phyloP scores from a whole-genome alignment of 2,329 filamentous ascomycete genomes.

The Falciphora oryzae region DNA sequence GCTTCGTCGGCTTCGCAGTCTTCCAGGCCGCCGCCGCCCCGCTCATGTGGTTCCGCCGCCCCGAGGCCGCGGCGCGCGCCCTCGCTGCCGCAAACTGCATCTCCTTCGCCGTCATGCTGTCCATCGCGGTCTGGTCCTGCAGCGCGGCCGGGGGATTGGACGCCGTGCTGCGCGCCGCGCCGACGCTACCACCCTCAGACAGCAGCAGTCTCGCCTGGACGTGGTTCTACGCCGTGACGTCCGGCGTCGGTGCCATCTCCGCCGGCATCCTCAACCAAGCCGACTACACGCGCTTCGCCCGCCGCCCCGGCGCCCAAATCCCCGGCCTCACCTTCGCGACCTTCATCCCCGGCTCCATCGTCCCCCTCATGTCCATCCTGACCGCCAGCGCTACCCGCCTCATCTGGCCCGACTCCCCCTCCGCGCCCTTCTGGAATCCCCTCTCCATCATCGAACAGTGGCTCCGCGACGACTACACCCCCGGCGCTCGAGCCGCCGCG shows the following conservation, averaged over 20 bases:
- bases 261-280: conserved; percentile 39
- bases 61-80: conserved; percentile 30
- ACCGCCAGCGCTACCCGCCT: conserved; percentile 22
- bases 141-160: conserved; percentile 27
- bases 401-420: conserved; percentile 22
- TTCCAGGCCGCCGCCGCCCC: conserved; percentile 27
- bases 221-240: conserved; percentile 32
- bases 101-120: conserved; percentile 24
- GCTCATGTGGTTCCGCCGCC: conserved; percentile 34
- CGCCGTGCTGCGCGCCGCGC: conserved; percentile 16
- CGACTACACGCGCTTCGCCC: conserved; percentile 38
- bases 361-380: conserved; percentile 33
- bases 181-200: conserved; percentile 10
- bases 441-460: conserved; percentile 33
- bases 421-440: conserved; percentile 35
- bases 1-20: conserved; percentile 26
- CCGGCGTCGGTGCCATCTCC: conserved; percentile 36
- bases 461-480: conserved; percentile 25
- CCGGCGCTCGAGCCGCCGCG: conserved; percentile 32
- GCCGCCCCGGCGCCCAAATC: conserved; percentile 32
- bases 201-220: conserved; percentile 28
- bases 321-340: conserved; percentile 33
- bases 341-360: conserved; percentile 31
- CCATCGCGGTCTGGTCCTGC: conserved; percentile 31
- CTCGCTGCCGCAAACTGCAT: conserved; percentile 25